Base-by-base conservation (phyloP, 129 eudicot genomes). In the Pseudognaphalium luteoalbum region DNA sequence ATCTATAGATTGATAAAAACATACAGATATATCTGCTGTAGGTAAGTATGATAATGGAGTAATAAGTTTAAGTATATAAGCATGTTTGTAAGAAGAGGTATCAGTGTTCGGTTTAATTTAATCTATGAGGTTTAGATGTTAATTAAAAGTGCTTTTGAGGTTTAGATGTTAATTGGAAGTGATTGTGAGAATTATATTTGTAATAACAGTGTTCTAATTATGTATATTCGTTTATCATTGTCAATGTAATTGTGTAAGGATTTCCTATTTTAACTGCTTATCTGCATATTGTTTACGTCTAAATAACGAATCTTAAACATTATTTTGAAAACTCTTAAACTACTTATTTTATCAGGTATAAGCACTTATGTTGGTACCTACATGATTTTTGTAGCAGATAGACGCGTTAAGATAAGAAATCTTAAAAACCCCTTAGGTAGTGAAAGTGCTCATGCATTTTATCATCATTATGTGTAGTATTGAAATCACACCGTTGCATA, bases 11-110 rank as follows among this genome's bases (percentile, higher is more conserved):
- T 9, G 4, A 68, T 14, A 9, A 29, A 72, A 56, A 14, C 47
- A 52, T 61, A 35, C 3, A 52, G 54, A 66, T 76, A 7, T 52
- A 66, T 76, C 39, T 33, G 66, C 66, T 44, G 60, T 74, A 74
- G 78, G 71, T 74, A 14, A 22, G 16, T 35, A 50, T 19, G 15
- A 50, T 71, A 14, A 14, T 25, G 28, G 4, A 32, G 4, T 14
- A 2, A 44, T 44, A 44, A 10, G 0, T 44, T 2, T 12, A 47
- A 47, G 52, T 14, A 14, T 47, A 47, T 47, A 47, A 47, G 54
- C 54, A 47, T 47, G 54, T 47, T 47, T 47, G 54, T 47, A 14
- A 14, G 54, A 47, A 47, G 54, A 11, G 54, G 12, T 47, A 47
- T 14, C 12, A 14, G 54, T 47, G 54, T 47, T 14, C 17, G n/a